Percentiles rank a stretch among this genome's conserved stretches.
Conservation (phyloP, 2,329 filamentous ascomycete species). For the Aaosphaeria pasadenensis region DNA sequence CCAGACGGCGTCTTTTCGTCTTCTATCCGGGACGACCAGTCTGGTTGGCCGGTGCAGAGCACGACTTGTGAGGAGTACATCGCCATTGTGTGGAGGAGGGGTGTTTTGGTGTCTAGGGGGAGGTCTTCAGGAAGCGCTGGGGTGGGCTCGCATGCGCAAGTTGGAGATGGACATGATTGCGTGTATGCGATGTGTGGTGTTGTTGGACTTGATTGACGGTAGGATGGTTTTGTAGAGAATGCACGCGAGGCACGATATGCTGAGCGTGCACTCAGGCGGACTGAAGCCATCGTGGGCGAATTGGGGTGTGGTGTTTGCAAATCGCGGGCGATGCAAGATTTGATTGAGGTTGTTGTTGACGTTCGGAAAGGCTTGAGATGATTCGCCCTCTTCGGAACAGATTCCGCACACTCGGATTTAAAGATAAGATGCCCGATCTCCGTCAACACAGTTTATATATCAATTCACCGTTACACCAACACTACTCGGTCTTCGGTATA, state of each 20-base stretch:
- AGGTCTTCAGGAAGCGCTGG: slow-evolving; percentile 53
- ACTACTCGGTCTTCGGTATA: too few relatives aligned
- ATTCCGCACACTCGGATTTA: too few relatives aligned
- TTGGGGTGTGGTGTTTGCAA: too few relatives aligned
- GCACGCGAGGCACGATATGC: neutral
- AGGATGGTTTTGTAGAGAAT: neutral
- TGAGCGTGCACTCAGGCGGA: too few relatives aligned
- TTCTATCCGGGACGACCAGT: slow-evolving; percentile 84
- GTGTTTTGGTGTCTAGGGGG: slow-evolving; percentile 69
- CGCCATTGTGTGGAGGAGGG: slow-evolving; percentile 73
- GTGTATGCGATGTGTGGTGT: slow-evolving; percentile 28
- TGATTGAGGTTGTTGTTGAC: too few relatives aligned
- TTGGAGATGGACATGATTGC: slow-evolving; percentile 66
- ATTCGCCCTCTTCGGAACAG: too few relatives aligned
- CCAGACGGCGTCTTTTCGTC: slow-evolving; percentile 61
- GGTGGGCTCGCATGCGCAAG: slow-evolving; percentile 69
- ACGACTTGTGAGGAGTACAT: slow-evolving; percentile 79
- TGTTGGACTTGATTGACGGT: neutral
- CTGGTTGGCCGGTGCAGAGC: slow-evolving; percentile 73
- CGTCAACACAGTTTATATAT: too few relatives aligned
- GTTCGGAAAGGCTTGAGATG: too few relatives aligned
- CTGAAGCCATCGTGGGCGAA: too few relatives aligned
- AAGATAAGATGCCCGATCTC: too few relatives aligned
- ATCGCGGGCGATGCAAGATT: too few relatives aligned
- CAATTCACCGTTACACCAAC: too few relatives aligned